Conservation (phyloP, 495 filamentous ascomycete genomes). For the Penicillium waksmanii region DNA sequence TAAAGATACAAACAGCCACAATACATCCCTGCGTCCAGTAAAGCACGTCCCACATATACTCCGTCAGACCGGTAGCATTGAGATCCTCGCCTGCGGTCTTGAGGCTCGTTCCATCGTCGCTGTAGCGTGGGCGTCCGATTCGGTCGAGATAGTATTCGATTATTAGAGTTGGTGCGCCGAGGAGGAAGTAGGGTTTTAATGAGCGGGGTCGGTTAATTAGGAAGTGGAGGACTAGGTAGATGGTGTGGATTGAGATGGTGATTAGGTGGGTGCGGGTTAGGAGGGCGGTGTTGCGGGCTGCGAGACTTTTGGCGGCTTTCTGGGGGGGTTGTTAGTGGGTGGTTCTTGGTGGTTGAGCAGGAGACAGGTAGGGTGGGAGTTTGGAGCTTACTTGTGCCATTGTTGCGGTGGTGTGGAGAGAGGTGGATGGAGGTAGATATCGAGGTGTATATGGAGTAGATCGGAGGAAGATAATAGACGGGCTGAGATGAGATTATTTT, state of each 20-base stretch:
- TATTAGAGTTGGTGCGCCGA: constrained; percentile 72
- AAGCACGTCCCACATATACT: constrained; percentile 96
- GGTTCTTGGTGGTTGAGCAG: no score
- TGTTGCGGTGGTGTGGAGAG: not conserved
- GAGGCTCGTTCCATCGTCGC: constrained; percentile 62
- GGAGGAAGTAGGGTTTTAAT: constrained; percentile 68
- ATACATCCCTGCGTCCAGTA: constrained; percentile 86
- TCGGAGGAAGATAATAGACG: no score
- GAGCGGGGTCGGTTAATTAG: constrained; percentile 68
- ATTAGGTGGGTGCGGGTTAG: constrained; percentile 82
- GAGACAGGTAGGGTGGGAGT: not conserved
- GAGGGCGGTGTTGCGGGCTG: constrained; percentile 71
- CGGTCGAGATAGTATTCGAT: constrained; percentile 85
- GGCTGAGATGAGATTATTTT: no score
- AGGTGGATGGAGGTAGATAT: not conserved
- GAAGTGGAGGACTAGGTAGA: constrained; percentile 74
- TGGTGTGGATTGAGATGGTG: constrained; percentile 65
- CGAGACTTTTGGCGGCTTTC: constrained; percentile 94
- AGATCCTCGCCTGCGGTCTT: constrained; percentile 84
- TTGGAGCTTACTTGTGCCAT: constrained; percentile 42
- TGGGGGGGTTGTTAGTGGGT: constrained; percentile 38
- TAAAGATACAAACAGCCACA: constrained; percentile 65
- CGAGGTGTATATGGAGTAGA: not conserved
- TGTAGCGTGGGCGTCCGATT: constrained; percentile 76
- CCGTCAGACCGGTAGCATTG: constrained; percentile 83